Evolutionary conservation across 2,329 filamentous ascomycete genomes (phyloP).

Genomic region (Fusarium veterinarium): DNA sequence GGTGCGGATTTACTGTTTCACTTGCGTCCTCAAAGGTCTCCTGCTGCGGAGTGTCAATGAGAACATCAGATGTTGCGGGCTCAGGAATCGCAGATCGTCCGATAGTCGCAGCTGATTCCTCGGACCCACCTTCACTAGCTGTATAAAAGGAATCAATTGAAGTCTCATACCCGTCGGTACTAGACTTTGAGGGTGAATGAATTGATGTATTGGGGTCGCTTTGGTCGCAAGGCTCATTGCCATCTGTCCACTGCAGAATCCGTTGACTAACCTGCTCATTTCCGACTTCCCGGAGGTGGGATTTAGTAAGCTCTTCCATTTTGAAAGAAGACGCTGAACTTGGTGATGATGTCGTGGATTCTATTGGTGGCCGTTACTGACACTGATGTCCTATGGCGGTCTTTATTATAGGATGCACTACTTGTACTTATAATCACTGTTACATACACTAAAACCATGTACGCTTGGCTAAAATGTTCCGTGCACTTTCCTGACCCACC

Average conservation of each 20-base stretch:
- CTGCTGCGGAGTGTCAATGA: rapidly evolving
- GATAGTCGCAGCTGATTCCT: background rate
- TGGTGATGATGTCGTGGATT: rapidly evolving
- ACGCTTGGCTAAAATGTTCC: background rate
- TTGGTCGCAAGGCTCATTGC: background rate
- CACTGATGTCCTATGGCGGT: background rate
- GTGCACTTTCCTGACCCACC: rapidly evolving
- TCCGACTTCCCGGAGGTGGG: background rate
- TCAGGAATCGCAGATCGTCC: background rate
- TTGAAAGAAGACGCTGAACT: rapidly evolving
- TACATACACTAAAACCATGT: background rate
- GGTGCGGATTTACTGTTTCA: background rate
- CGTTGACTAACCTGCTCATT: background rate
- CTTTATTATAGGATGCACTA: background rate
- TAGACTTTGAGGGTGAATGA: background rate
- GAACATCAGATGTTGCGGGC: rapidly evolving
- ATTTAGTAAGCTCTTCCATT: background rate
- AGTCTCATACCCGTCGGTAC: background rate
- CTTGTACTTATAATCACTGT: background rate
- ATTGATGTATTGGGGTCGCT: rapidly evolving
- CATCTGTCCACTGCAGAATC: background rate
- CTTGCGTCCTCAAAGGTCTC: rapidly evolving
- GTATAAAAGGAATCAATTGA: background rate
- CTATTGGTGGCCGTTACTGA: background rate
- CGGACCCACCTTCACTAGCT: rapidly evolving